phyloP scores from a whole-genome alignment of 192 early-diverging fungal genomes.

The Coemansia sp. region DNA sequence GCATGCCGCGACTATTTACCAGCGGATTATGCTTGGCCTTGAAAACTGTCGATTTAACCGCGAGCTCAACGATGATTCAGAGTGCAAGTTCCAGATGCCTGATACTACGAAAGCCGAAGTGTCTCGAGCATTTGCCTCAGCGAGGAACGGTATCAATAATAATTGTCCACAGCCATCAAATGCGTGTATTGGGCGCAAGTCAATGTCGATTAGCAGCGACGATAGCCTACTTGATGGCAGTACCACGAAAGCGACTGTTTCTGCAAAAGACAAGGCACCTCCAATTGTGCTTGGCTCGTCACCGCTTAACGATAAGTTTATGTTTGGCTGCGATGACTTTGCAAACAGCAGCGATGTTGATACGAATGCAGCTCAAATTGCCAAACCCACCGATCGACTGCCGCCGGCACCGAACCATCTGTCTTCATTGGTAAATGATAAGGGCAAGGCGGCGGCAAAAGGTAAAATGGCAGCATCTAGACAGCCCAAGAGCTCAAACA shows the following conservation, averaged over 20 bases:
- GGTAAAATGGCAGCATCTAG: no score
- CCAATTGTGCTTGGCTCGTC: constrained; percentile 18
- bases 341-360: not conserved
- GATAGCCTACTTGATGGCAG: constrained; percentile 14
- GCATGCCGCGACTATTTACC: constrained; percentile 23
- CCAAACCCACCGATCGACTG: no score
- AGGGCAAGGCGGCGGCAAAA: no score
- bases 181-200: not conserved
- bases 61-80: constrained; percentile 4
- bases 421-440: no score
- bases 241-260: no score
- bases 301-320: constrained; percentile 13
- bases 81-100: constrained; percentile 12
- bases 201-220: constrained; percentile 8
- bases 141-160: not conserved
- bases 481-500: no score
- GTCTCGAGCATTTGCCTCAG: not conserved
- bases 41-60: constrained; percentile 32
- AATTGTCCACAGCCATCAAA: not conserved
- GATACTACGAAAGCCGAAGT: not conserved
- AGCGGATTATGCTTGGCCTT: constrained; percentile 33
- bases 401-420: no score
- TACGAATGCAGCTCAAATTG: not conserved
- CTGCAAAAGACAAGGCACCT: not conserved
- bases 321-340: constrained; percentile 1